Evolutionary conservation across 768 basidiomycete genomes (phyloP).

Genomic region (Rhizopogon roseolus): DNA sequence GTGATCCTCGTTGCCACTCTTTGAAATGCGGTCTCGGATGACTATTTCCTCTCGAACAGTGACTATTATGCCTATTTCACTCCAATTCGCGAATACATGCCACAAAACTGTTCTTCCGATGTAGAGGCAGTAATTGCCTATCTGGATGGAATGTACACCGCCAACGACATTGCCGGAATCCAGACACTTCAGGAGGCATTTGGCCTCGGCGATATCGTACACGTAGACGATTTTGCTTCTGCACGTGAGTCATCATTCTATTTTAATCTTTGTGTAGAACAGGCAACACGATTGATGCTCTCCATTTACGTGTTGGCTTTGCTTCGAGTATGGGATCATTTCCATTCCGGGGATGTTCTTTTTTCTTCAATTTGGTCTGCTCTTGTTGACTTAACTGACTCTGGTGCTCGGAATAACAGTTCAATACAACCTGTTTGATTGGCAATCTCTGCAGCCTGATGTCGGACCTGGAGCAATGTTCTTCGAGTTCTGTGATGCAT

Average conservation of each 20-base stretch:
- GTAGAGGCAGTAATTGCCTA: constrained; percentile 58
- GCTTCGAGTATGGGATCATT: neutral
- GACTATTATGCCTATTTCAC: constrained; percentile 49
- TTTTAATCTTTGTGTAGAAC: neutral
- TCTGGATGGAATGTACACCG: constrained; percentile 52
- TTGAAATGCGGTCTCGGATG: neutral
- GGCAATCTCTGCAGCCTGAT: constrained; percentile 60
- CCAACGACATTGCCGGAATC: constrained; percentile 40
- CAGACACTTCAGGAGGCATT: constrained; percentile 51
- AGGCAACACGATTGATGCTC: neutral
- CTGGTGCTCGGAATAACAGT: constrained; percentile 17
- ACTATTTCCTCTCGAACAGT: neutral
- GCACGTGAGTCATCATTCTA: constrained; percentile 33
- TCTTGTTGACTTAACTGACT: neutral
- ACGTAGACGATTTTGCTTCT: constrained; percentile 64
- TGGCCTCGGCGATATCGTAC: constrained; percentile 51
- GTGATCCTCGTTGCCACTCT: no score
- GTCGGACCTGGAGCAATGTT: constrained; percentile 34
- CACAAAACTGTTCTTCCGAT: constrained; percentile 69
- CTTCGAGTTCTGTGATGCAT: constrained; percentile 36
- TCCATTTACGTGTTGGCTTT: neutral
- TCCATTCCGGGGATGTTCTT: neutral
- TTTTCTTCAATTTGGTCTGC: neutral
- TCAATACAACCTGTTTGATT: constrained; percentile 45
- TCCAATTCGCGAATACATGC: constrained; percentile 64